phyloP scores from a whole-genome alignment of 306 rosid species.

The Acmispon strigosus region DNA sequence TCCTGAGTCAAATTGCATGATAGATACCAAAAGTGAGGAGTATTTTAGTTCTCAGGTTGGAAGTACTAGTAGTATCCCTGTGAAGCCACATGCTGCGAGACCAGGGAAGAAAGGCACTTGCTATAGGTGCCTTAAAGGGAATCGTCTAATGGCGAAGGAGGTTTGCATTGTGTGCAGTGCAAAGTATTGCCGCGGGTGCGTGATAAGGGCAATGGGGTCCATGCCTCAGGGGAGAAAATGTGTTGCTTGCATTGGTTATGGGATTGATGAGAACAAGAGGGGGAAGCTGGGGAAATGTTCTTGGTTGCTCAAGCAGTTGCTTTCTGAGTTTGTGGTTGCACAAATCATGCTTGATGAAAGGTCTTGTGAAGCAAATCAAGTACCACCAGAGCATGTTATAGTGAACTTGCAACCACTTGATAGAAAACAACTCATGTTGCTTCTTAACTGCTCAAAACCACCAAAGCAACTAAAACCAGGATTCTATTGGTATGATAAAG shows the following conservation, averaged over 20 bases:
- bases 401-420: constrained; percentile 46
- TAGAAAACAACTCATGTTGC: constrained; percentile 29
- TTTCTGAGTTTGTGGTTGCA: constrained; percentile 38
- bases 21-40: constrained; percentile 11
- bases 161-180: constrained; percentile 48
- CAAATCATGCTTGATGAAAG: constrained; percentile 45
- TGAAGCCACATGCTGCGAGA: constrained; percentile 41
- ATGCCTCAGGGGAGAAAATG: constrained; percentile 96
- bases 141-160: constrained; percentile 54
- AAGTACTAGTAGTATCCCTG: constrained; percentile 15
- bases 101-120: constrained; percentile 65
- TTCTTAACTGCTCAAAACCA: constrained; percentile 45
- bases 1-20: constrained; percentile 28
- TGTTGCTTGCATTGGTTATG: constrained; percentile 48
- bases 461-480: constrained; percentile 71
- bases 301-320: constrained; percentile 48
- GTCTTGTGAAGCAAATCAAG: constrained; percentile 49
- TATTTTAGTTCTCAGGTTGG: constrained; percentile 19
- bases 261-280: constrained; percentile 57
- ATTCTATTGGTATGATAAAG: constrained; percentile 74
- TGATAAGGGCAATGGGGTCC: constrained; percentile 74
- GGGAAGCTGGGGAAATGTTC: constrained; percentile 50
- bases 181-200: constrained; percentile 21
- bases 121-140: constrained; percentile 57
- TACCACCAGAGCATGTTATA: constrained; percentile 36